Evolutionary conservation across 768 basidiomycete genomes (phyloP), one percentile per base, ranked within the genome.

Genomic region (Kwoniella dendrophila): DNA sequence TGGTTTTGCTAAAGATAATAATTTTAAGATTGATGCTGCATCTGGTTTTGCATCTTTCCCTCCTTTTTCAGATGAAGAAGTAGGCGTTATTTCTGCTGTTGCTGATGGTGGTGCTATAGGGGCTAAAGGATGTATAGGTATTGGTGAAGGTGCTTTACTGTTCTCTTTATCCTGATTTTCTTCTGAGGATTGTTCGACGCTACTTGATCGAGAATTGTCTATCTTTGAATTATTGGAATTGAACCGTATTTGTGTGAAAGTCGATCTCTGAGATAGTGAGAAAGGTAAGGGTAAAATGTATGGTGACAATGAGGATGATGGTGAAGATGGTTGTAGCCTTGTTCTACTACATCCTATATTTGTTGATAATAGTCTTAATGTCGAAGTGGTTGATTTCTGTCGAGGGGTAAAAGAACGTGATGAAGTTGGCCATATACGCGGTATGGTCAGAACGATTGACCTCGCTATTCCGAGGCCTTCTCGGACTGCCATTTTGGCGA

Each of bases 1-100:
- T 4, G 74, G 74, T 65, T 70, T 71, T 10, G 74, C 74, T 2
- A 75, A 50, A 1, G 69, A 64, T n/a, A 75, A 34, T 11, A 75
- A 64, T 62, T 73, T 71, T 32, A 73, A 49, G 16, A 75, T 68
- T 2, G 71, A 73, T 1, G 74, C 41, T 24, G 70, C 63, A 52
- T 75, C 74, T 20, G 73, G 60, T 55, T 62, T 62, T 16, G 64
- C 44, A 44, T 57, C 54, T 57, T 66, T 66, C 16, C 30, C 34
- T 51, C 30, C 32, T n/a, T 47, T 47, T 49, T 30, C 41, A 6
- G 29, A 33, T 14, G 55, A 26, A 8, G 61, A 22, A 2, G 60
- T 38, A n/a, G 64, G 36, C 30, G 60, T 54, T 11, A 43, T 36
- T 26, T 51, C 43, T 26, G 59, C 60, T 14, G 60, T 62, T n/a